Evolutionary conservation across 2,329 filamentous ascomycete species (phyloP), one percentile per base, ranked within the genome.

Genomic region (Beauveria bassiana): DNA sequence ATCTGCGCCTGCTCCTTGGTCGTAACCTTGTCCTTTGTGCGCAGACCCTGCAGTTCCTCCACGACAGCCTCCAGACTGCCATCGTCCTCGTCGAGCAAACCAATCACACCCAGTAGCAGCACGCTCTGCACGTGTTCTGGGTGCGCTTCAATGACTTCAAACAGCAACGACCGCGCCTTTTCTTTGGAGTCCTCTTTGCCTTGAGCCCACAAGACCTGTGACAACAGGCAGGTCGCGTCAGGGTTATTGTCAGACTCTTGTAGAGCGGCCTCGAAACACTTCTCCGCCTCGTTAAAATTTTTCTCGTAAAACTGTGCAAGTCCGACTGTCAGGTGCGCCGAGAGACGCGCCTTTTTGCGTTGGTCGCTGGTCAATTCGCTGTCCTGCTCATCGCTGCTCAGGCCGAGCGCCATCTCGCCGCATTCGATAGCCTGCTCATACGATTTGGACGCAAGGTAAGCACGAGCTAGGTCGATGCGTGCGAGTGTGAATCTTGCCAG

Each of bases 141-240:
- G 55, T 89, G 77, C 56, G 79, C 81, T 67, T 93, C 90, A 14
- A 96, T 87, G 42, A 89, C 87, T 16, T 87, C 86, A 68, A 96
- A 93, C 1, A 99, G 81, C 65, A 90, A 84, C 58, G 89, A 86
- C 3, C 91, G 84, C 18, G 93, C 93, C 64, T 89, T 86, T 55
- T 87, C 85, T 52, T 88, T 85, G 61, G 93, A 89, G 1, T 86
- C 81, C 7, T 88, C 84, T 0, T 86, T 86, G 9, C 90, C 92
- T 65, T 91, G 91, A 0, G 93, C 93, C 93, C 95, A 99, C 0
- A 98, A 81, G 0, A 98, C 90, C 73, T 98, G 91, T 0, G 93
- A 90, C 14, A 98, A 80, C 14, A 97, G 80, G 69, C 93, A 97
- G 0, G 92, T 87, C 1, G 93, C 88, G 69, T 97, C 92, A 0